Evolutionary conservation across 345 rosid species (phyloP).

Genomic region (Cardiospermum halicacabum): DNA sequence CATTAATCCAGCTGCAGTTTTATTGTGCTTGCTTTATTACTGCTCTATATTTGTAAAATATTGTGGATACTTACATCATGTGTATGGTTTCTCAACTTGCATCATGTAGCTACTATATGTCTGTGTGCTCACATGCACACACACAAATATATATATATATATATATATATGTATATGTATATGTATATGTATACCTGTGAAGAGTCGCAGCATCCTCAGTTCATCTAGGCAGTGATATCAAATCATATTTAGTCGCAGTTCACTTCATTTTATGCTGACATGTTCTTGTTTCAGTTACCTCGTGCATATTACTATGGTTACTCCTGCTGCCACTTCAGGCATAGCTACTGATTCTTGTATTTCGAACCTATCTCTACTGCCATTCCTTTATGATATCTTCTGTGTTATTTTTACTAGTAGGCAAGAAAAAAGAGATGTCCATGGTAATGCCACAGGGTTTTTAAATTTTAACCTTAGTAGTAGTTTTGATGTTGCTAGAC

Average conservation of each 20-base stretch:
- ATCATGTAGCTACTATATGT: not conserved
- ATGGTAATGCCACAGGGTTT: too few species aligned
- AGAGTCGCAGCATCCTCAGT: not conserved
- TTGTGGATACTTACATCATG: not conserved
- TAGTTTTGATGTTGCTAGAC: not conserved
- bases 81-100: not conserved
- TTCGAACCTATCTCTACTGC: not conserved
- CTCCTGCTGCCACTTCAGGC: not conserved
- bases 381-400: not conserved
- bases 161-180: not conserved
- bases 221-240: not conserved
- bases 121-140: too few species aligned
- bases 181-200: not conserved
- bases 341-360: not conserved
- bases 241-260: not conserved
- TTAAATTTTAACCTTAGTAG: not conserved
- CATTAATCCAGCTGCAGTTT: not conserved
- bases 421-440: not conserved
- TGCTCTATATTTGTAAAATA: not conserved
- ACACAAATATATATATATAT: too few species aligned
- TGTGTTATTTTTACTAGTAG: not conserved
- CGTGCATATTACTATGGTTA: not conserved
- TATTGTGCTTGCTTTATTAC: not conserved
- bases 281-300: not conserved
- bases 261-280: not conserved